A percentile compares a stretch with the other conserved stretches of the same genome.
Evolutionary conservation across 1,139 yeast species (phyloP).

Genomic region (Debaryomycetaceae sp.): DNA sequence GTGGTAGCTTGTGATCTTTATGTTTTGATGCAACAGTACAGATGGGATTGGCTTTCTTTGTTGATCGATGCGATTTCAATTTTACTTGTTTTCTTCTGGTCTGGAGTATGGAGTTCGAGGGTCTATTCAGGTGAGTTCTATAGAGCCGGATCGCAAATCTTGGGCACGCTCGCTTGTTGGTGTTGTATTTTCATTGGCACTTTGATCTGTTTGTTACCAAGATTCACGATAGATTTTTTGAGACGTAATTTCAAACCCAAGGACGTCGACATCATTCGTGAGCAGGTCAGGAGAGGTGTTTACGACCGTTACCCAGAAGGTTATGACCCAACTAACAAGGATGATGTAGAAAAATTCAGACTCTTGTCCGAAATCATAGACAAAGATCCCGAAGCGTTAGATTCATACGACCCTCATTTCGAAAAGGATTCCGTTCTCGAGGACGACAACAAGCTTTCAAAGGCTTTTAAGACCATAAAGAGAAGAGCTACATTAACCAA

Average conservation of each 20-base stretch:
- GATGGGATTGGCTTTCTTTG: constrained; percentile 62
- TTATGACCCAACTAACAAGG: constrained; percentile 57
- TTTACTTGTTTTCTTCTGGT: constrained; percentile 56
- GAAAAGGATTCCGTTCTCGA: constrained; percentile 8
- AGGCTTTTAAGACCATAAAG: constrained; percentile 35
- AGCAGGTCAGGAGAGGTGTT: constrained; percentile 42
- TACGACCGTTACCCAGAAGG: constrained; percentile 50
- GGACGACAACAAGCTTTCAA: constrained; percentile 21
- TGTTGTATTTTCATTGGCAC: constrained; percentile 46
- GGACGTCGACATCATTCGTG: constrained; percentile 56
- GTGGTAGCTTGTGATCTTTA: constrained; percentile 54
- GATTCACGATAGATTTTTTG: constrained; percentile 49
- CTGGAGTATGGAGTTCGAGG: constrained; percentile 57
- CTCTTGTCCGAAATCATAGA: constrained; percentile 32
- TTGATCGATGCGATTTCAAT: constrained; percentile 48
- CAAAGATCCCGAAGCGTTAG: constrained; percentile 33
- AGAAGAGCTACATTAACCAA: constrained; percentile 26
- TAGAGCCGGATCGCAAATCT: constrained; percentile 52
- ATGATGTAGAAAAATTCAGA: constrained; percentile 43
- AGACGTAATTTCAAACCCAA: constrained; percentile 45
- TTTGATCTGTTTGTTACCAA: constrained; percentile 47
- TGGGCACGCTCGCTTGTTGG: constrained; percentile 55
- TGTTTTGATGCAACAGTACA: constrained; percentile 50
- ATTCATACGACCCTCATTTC: constrained; percentile 26
- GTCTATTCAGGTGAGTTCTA: constrained; percentile 43